A percentile compares a stretch with the other conserved stretches of the same genome.
Conservation (phyloP, 177 flowering plant species). For the Vitis hybrid region DNA sequence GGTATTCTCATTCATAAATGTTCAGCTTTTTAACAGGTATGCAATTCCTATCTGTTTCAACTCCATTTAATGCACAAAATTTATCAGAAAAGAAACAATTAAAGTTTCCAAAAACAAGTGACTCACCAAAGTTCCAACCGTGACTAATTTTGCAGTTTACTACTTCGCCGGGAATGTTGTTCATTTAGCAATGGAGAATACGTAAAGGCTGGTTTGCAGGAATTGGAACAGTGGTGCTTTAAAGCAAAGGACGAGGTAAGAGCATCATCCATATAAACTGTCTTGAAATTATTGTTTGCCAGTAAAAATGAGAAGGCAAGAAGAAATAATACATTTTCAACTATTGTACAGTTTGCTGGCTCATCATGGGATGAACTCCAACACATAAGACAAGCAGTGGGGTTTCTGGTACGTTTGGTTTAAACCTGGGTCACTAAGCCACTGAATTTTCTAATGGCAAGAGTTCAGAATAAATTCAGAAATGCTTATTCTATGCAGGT, state of each 20-base stretch:
- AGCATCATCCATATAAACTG: background rate
- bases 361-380: slow-evolving; percentile 82
- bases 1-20: slow-evolving; percentile 78
- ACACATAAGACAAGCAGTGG: slow-evolving; percentile 80
- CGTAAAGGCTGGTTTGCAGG: slow-evolving; percentile 76
- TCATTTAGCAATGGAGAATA: slow-evolving; percentile 92
- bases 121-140: background rate
- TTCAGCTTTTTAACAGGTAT: slow-evolving; percentile 84
- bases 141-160: slow-evolving; percentile 43
- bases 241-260: slow-evolving; percentile 67
- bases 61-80: background rate
- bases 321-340: background rate
- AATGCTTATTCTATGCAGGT: slow-evolving; percentile 45
- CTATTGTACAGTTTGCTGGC: slow-evolving; percentile 53
- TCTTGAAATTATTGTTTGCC: background rate
- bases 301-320: background rate
- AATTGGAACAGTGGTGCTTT: slow-evolving; percentile 76
- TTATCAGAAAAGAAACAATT: background rate
- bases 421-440: background rate
- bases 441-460: background rate
- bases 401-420: slow-evolving; percentile 59
- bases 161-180: slow-evolving; percentile 90
- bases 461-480: background rate
- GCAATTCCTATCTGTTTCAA: background rate
- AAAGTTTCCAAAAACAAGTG: no score